Conservation (phyloP, 2,329 filamentous ascomycete species). For the Alternaria triticimaculans region DNA sequence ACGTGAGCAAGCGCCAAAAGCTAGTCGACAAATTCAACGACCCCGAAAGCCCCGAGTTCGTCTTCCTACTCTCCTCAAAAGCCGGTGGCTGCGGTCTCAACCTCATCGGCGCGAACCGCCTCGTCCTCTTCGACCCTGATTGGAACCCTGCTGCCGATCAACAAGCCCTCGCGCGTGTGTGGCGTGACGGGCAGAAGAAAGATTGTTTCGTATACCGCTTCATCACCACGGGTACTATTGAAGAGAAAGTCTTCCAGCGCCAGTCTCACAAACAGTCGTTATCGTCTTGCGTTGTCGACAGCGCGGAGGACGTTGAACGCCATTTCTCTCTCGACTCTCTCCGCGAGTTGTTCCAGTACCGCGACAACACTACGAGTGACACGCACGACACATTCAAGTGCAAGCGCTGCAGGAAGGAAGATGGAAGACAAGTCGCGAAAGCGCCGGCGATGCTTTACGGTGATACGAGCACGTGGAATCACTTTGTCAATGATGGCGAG, state of each 20-base stretch:
- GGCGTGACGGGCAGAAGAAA: constrained; percentile 99
- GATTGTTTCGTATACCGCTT: constrained; percentile 99
- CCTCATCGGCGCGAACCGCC: constrained; percentile 89
- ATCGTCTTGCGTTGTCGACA: constrained; percentile 95
- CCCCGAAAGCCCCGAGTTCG: constrained; percentile 84
- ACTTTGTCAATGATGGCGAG: constrained; percentile 81
- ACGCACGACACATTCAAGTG: constrained; percentile 99
- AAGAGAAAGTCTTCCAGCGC: constrained; percentile 99
- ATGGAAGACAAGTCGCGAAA: constrained; percentile 87
- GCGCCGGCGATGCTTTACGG: constrained; percentile 95
- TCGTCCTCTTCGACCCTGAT: constrained; percentile 90
- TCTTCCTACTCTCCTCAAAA: constrained; percentile 96
- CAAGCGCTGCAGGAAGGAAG: constrained; percentile 82
- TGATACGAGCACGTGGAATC: constrained; percentile 99
- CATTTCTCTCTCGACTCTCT: constrained; percentile 93
- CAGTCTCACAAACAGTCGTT: constrained; percentile 98
- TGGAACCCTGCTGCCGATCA: constrained; percentile 99
- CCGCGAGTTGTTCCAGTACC: constrained; percentile 93
- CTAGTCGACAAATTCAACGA: constrained; percentile 98
- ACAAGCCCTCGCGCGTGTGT: constrained; percentile 94
- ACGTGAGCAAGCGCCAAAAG: constrained; percentile 95
- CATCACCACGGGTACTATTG: constrained; percentile 95
- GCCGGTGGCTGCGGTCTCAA: constrained; percentile 97
- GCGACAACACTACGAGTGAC: constrained; percentile 82
- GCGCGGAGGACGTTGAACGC: constrained; percentile 93